Percentiles rank a stretch among this genome's conserved stretches.
These are phyloP conservation scores for Hygrophoropsis aurantiaca DNA, from an alignment of 768 basidiomycete genomes.

Conservation along the genomic window DNA sequence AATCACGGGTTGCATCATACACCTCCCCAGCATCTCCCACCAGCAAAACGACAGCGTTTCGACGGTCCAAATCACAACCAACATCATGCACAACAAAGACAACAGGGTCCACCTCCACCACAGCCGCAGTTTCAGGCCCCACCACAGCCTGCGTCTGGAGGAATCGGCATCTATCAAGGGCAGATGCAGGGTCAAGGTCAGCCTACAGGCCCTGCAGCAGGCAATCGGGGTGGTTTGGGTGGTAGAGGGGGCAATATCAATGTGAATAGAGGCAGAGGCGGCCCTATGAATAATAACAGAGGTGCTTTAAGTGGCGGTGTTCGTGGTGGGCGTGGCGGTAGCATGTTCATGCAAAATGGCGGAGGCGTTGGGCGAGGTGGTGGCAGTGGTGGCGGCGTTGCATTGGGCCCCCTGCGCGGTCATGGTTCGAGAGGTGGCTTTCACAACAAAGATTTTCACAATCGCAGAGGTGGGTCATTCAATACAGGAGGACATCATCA, in stretches of 20 bases:
- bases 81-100: constrained; percentile 37
- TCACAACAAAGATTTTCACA: constrained; percentile 61
- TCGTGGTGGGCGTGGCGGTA: constrained; percentile 39
- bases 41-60: constrained; percentile 88
- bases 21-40: constrained; percentile 81
- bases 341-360: constrained; percentile 31
- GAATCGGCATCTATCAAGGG: constrained; percentile 23
- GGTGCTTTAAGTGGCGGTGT: constrained; percentile 45
- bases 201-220: constrained; percentile 40
- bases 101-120: constrained; percentile 51
- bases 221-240: constrained; percentile 46
- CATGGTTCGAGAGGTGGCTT: constrained; percentile 70
- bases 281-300: constrained; percentile 43
- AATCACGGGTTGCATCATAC: constrained; percentile 57
- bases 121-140: constrained; percentile 59
- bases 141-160: constrained; percentile 20
- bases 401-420: constrained; percentile 52
- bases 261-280: constrained; percentile 44
- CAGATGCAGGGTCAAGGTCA: constrained; percentile 37
- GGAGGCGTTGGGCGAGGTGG: constrained; percentile 42
- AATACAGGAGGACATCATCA: constrained; percentile 40
- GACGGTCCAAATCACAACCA: constrained; percentile 67
- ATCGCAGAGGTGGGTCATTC: constrained; percentile 67
- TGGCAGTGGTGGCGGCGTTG: constrained; percentile 45
- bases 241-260: constrained; percentile 39